A percentile compares a stretch with the other conserved stretches of the same genome.
Evolutionary conservation across 164 flowering plant species (phyloP).

Genomic region (Berberis vulgaris): DNA sequence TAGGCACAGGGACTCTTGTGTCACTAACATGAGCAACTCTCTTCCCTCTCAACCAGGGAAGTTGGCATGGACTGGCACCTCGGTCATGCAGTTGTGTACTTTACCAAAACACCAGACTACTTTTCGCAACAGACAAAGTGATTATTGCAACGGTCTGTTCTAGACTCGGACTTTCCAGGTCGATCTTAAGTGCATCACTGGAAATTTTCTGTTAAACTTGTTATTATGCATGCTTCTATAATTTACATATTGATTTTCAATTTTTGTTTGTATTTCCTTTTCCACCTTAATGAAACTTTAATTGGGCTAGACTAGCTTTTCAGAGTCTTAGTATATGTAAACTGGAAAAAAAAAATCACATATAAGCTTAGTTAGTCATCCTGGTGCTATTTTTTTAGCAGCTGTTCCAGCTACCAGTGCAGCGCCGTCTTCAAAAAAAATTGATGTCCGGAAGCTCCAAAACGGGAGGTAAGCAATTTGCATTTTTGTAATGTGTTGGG

Average conservation of each 20-base stretch:
- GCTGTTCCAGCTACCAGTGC: constrained; percentile 47
- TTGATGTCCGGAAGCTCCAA: constrained; percentile 86
- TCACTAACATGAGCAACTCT: constrained; percentile 41
- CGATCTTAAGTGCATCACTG: constrained; percentile 16
- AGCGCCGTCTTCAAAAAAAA: constrained; percentile 42
- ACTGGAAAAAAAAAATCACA: not conserved
- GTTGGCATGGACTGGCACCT: constrained; percentile 57
- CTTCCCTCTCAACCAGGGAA: constrained; percentile 65
- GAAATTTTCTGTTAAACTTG: not conserved
- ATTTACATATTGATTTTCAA: constrained; percentile 1
- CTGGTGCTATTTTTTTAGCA: constrained; percentile 23
- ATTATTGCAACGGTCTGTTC: constrained; percentile 97
- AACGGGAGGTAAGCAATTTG: constrained; percentile 72
- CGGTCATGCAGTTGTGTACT: constrained; percentile 59
- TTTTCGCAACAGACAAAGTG: constrained; percentile 45
- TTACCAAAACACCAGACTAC: constrained; percentile 40
- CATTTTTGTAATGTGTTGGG: not conserved
- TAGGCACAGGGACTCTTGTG: constrained; percentile 47
- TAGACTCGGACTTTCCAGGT: constrained; percentile 55
- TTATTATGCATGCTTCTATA: not conserved
- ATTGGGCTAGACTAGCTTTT: too few species aligned
- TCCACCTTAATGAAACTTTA: too few species aligned
- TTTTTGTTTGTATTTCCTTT: not conserved
- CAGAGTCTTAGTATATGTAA: too few species aligned
- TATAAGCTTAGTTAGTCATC: constrained; percentile 1